Evolutionary conservation across 148 eudicot species (phyloP).

Genomic region (Rhododendron williamsianum): DNA sequence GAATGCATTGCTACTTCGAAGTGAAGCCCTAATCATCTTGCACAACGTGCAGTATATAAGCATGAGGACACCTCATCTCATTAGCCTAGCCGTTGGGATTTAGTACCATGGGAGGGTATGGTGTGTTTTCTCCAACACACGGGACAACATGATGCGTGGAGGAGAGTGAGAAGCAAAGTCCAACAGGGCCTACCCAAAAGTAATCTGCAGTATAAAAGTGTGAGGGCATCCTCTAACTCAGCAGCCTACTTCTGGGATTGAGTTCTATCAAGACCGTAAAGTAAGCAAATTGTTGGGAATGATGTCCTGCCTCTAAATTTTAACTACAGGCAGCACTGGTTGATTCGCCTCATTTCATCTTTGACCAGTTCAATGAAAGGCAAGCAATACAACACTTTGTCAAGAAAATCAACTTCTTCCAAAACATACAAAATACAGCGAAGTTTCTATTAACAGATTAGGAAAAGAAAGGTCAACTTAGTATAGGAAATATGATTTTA

Average conservation of each 20-base stretch:
- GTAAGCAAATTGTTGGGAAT: neutral
- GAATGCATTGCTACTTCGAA: neutral
- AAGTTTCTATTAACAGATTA: neutral
- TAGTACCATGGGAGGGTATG: neutral
- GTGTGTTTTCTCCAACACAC: neutral
- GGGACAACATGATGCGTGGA: neutral
- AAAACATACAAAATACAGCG: neutral
- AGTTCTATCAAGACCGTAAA: neutral
- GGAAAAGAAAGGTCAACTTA: conserved; percentile 5
- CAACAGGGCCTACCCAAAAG: neutral
- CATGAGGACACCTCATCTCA: neutral
- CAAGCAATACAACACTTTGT: neutral
- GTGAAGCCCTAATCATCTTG: neutral
- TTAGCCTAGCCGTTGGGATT: neutral
- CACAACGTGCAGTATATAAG: neutral
- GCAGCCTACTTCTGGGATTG: neutral
- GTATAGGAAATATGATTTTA: neutral
- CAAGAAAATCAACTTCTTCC: conserved; percentile 3
- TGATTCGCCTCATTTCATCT: neutral
- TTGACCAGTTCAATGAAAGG: neutral
- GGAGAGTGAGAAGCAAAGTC: neutral
- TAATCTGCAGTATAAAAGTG: neutral
- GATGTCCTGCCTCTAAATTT: neutral
- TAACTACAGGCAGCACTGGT: neutral
- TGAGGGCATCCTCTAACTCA: neutral